phyloP scores from a whole-genome alignment of 805 yeast genomes.

The Yarrowia sp. region DNA sequence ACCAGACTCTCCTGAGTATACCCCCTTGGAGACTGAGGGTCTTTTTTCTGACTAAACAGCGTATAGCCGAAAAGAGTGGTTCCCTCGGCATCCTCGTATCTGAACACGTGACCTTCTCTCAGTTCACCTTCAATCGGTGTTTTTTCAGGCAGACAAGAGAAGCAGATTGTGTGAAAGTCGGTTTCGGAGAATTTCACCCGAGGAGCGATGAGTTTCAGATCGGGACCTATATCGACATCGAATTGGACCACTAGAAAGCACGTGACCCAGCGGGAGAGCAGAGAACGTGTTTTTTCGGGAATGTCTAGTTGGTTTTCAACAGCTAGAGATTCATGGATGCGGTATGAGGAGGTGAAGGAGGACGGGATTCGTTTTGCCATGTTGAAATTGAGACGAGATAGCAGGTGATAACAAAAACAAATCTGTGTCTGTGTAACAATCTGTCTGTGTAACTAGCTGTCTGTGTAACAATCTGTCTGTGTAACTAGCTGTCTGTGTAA shows the following conservation, averaged over 20 bases:
- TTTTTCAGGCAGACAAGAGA: constrained; percentile 35
- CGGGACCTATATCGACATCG: constrained; percentile 36
- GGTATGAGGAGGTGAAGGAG: constrained; percentile 51
- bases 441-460: too few relatives aligned
- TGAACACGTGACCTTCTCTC: constrained; percentile 28
- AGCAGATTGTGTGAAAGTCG: constrained; percentile 35
- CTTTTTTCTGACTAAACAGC: constrained; percentile 31
- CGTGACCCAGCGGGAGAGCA: constrained; percentile 29
- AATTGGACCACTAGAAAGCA: constrained; percentile 34
- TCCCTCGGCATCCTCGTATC: constrained; percentile 21
- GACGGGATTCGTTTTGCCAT: constrained; percentile 37
- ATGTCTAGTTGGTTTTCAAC: constrained; percentile 27
- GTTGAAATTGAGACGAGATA: not conserved
- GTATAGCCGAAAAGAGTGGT: constrained; percentile 30
- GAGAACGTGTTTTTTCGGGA: not conserved
- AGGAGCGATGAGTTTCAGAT: constrained; percentile 36
- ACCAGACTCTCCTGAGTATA: constrained; percentile 35
- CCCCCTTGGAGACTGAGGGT: constrained; percentile 31
- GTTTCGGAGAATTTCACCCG: constrained; percentile 33
- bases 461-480: too few relatives aligned
- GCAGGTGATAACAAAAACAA: not conserved
- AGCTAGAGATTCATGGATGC: constrained; percentile 34
- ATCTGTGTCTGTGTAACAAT: too few relatives aligned
- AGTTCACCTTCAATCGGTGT: constrained; percentile 23
- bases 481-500: too few relatives aligned